phyloP scores from a whole-genome alignment of 148 eudicot genomes.

The Cornus controversa region DNA sequence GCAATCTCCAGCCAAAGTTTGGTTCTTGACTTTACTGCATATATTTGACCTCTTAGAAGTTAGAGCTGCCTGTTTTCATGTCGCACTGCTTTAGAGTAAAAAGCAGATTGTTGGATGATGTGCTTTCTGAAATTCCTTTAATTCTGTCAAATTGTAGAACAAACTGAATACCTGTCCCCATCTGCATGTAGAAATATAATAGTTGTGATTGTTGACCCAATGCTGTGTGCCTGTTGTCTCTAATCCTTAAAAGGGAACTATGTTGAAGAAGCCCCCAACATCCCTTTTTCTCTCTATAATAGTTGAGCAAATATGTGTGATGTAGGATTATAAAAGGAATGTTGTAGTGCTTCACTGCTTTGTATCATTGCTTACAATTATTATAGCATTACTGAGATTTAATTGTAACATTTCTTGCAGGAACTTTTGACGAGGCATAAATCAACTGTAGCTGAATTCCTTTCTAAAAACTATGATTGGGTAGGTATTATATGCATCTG shows the following conservation, averaged over 20 bases:
- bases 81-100: not conserved
- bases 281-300: not conserved
- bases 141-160: not conserved
- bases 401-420: constrained; percentile 43
- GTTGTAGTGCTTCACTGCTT: not conserved
- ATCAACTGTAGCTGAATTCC: constrained; percentile 97
- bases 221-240: too few relatives aligned
- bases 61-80: constrained; percentile 3
- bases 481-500: constrained; percentile 32
- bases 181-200: not conserved
- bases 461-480: constrained; percentile 86
- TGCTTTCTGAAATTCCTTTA: not conserved
- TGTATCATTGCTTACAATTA: not conserved
- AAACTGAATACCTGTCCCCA: too few relatives aligned
- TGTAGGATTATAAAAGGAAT: not conserved
- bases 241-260: not conserved
- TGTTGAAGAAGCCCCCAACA: not conserved
- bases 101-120: not conserved
- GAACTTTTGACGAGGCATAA: constrained; percentile 96
- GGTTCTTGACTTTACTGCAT: not conserved
- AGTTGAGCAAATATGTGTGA: not conserved
- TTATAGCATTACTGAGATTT: constrained; percentile 2
- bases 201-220: too few relatives aligned
- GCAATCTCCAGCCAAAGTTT: not conserved
- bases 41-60: not conserved